These are phyloP conservation scores for Rhizopogon salebrosus DNA, from an alignment of 768 basidiomycete species.

Conservation along the genomic window DNA sequence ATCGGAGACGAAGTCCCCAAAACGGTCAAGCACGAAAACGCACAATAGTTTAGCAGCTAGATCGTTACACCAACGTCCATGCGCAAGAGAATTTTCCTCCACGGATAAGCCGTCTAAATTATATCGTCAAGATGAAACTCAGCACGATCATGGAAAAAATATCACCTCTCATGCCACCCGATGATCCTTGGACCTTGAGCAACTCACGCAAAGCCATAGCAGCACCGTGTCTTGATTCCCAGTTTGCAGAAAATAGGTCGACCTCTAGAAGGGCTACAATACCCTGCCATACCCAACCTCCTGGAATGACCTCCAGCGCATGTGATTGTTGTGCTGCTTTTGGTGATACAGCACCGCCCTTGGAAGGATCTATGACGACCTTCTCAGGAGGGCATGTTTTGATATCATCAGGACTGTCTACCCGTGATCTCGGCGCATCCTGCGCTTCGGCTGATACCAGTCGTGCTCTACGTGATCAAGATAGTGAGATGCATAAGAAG, in stretches of 20 bases:
- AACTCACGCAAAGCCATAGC: constrained; percentile 88
- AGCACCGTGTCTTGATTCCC: constrained; percentile 94
- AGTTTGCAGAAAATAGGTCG: constrained; percentile 77
- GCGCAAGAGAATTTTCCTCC: constrained; percentile 58
- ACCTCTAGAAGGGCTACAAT: constrained; percentile 75
- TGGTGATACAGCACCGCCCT: constrained; percentile 80
- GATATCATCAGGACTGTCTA: constrained; percentile 49
- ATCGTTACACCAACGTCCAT: constrained; percentile 88
- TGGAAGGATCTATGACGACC: constrained; percentile 72
- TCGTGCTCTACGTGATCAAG: constrained; percentile 49
- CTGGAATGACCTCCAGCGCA: constrained; percentile 69
- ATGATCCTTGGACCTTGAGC: constrained; percentile 76
- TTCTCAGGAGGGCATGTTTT: constrained; percentile 48
- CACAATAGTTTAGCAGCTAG: constrained; percentile 81
- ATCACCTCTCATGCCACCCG: constrained; percentile 76
- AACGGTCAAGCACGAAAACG: constrained; percentile 93
- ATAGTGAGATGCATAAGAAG: neutral
- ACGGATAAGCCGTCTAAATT: constrained; percentile 43
- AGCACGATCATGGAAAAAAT: neutral
- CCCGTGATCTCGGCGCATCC: constrained; percentile 42
- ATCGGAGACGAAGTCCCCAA: constrained; percentile 95
- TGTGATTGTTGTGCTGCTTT: constrained; percentile 74
- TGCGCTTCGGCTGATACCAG: constrained; percentile 65
- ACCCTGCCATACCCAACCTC: constrained; percentile 85
- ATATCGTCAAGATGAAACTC: neutral